Conservation (phyloP, 2,329 filamentous ascomycete species). For the Pseudogymnoascus sp. region DNA sequence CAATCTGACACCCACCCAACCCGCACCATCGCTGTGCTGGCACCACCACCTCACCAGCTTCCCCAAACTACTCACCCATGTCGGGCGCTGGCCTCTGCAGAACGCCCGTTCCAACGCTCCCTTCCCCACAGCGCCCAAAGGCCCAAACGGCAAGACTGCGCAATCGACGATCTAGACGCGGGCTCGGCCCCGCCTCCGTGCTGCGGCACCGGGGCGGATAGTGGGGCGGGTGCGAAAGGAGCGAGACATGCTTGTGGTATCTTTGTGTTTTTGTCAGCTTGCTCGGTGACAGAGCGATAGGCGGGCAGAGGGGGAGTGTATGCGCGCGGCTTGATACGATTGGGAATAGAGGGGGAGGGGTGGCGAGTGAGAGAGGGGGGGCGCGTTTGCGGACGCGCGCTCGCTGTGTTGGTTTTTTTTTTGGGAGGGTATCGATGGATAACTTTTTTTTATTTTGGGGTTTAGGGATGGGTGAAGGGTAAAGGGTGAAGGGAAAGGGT, state of each 20-base stretch:
- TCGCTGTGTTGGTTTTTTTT: neutral
- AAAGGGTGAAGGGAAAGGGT: constrained; percentile 18
- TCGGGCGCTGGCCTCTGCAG: neutral
- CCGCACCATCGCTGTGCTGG: neutral
- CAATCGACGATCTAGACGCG: neutral
- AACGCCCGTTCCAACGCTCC: neutral
- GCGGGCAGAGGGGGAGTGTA: neutral
- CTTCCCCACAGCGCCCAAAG: neutral
- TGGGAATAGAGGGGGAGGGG: neutral
- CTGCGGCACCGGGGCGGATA: no score
- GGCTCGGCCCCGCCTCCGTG: neutral
- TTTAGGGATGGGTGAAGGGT: neutral
- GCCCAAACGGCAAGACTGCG: neutral
- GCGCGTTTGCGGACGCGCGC: neutral
- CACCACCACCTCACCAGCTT: neutral
- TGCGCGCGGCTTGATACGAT: neutral
- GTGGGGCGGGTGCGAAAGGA: neutral
- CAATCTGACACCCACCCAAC: neutral
- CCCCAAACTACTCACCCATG: neutral
- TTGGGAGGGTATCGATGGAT: neutral
- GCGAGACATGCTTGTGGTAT: neutral
- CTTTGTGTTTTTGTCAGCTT: neutral
- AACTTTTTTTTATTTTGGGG: neutral
- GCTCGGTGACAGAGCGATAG: neutral
- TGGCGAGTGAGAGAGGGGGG: neutral